phyloP scores from a whole-genome alignment of 352 stramenopile genomes.

The Phytopythium oedochilum region DNA sequence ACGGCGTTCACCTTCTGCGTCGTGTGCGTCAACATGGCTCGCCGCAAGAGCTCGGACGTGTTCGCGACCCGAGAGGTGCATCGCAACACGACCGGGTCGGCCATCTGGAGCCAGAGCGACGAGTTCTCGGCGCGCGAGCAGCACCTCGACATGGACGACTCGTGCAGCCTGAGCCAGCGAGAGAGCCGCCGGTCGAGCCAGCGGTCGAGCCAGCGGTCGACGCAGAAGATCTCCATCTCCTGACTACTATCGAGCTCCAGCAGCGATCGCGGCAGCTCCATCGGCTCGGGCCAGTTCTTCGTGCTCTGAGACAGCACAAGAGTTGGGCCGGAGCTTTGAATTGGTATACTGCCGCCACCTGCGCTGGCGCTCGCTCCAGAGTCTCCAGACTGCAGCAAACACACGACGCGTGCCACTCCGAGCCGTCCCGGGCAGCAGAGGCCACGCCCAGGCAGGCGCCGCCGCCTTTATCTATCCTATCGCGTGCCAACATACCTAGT shows the following conservation, averaged over 20 bases:
- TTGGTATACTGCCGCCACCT: too few relatives aligned
- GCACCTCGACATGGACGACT: not conserved
- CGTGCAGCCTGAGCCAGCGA: not conserved
- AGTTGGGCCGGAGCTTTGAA: too few relatives aligned
- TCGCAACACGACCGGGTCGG: not conserved
- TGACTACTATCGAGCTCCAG: slow-evolving; percentile 5
- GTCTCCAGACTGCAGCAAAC: too few relatives aligned
- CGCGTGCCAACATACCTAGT: too few relatives aligned
- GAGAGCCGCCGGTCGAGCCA: slow-evolving; percentile 1
- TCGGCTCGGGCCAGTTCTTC: not conserved
- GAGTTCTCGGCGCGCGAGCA: not conserved
- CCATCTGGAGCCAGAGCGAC: slow-evolving; percentile 5
- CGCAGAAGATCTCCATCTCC: slow-evolving; percentile 4
- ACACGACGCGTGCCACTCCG: too few relatives aligned
- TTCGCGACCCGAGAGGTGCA: slow-evolving; percentile 22
- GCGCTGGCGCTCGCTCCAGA: too few relatives aligned
- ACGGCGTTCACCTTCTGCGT: slow-evolving; percentile 27
- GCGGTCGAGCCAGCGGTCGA: slow-evolving; percentile 3
- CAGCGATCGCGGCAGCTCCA: not conserved
- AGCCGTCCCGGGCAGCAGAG: not conserved
- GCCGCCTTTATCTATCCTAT: not conserved
- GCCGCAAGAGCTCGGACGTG: slow-evolving; percentile 19
- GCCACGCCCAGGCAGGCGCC: too few relatives aligned
- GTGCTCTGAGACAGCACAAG: not conserved
- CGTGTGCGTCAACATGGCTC: slow-evolving; percentile 29